Evolutionary conservation across 1,284 basidiomycete genomes (phyloP).

Genomic region (Cronartium ribicola): DNA sequence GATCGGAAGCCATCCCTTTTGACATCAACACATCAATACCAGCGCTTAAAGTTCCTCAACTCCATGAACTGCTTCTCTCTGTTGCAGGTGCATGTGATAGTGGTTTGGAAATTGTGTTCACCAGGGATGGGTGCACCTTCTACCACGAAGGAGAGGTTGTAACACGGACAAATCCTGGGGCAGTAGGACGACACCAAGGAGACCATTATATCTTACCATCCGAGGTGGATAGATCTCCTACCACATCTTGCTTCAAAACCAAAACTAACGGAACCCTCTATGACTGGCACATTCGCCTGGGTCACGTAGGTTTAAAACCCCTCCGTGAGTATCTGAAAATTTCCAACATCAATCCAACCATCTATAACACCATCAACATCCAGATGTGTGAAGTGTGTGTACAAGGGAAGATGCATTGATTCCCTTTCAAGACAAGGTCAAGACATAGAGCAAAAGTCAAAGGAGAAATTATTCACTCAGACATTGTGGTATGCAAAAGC

Average conservation of each 20-base stretch:
- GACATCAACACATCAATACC: background rate
- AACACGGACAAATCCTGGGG: background rate
- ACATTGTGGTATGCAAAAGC: too few species aligned
- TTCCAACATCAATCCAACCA: background rate
- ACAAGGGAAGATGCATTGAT: background rate
- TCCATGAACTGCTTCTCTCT: conserved; percentile 17
- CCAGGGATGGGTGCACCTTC: background rate
- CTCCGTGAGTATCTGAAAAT: background rate
- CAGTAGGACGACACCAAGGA: background rate
- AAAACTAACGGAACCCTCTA: background rate
- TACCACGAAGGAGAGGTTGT: background rate
- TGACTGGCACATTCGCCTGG: background rate
- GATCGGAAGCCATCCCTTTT: background rate
- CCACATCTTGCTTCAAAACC: background rate
- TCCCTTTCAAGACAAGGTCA: too few species aligned
- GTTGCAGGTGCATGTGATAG: conserved; percentile 1
- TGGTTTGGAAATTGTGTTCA: conserved; percentile 6
- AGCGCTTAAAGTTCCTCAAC: conserved; percentile 4
- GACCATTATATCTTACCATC: conserved; percentile 15
- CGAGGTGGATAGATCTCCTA: background rate
- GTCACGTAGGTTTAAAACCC: conserved; percentile 2
- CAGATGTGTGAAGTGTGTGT: background rate
- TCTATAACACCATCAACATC: background rate
- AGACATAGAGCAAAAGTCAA: too few species aligned
- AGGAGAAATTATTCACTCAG: too few species aligned